Evolutionary conservation across 1,139 yeast species (phyloP).

Genomic region (Meyerozyma carpophila): DNA sequence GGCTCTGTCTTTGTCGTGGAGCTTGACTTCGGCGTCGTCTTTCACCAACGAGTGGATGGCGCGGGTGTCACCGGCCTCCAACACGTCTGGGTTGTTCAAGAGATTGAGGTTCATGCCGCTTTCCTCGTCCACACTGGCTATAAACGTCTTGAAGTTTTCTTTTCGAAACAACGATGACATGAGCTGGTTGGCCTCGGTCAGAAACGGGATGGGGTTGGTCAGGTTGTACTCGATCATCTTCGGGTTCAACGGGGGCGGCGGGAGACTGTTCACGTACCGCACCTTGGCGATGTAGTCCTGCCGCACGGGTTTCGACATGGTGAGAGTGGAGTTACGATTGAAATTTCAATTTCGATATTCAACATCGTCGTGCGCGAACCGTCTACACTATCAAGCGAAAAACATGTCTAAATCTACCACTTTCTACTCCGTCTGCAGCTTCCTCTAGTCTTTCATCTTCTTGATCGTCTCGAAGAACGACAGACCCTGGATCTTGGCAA

Average conservation of each 20-base stretch:
- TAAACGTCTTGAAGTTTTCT: slow-evolving; percentile 62
- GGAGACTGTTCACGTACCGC: slow-evolving; percentile 80
- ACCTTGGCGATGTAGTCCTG: slow-evolving; percentile 89
- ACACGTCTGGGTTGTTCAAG: slow-evolving; percentile 59
- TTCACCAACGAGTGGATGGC: slow-evolving; percentile 28
- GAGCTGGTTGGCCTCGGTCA: slow-evolving; percentile 55
- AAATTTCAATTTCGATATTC: not conserved
- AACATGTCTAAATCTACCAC: too few relatives aligned
- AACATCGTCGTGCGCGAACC: slow-evolving; percentile 3
- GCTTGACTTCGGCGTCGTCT: slow-evolving; percentile 22
- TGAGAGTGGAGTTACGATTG: slow-evolving; percentile 5
- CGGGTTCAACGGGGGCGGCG: slow-evolving; percentile 94
- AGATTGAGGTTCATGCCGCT: slow-evolving; percentile 79
- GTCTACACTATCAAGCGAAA: not conserved
- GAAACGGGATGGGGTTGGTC: slow-evolving; percentile 33
- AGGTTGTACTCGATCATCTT: slow-evolving; percentile 59
- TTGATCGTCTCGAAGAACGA: slow-evolving; percentile 20
- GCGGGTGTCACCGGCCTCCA: slow-evolving; percentile 56
- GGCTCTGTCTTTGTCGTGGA: slow-evolving; percentile 74
- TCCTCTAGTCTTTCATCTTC: slow-evolving; percentile 5
- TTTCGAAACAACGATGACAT: slow-evolving; percentile 71
- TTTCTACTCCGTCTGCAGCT: too few relatives aligned
- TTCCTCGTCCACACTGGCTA: slow-evolving; percentile 64
- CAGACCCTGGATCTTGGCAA: slow-evolving; percentile 31
- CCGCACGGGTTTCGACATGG: slow-evolving; percentile 36